Conservation (phyloP, 441 rosid species). For the Populus tomentosa region DNA sequence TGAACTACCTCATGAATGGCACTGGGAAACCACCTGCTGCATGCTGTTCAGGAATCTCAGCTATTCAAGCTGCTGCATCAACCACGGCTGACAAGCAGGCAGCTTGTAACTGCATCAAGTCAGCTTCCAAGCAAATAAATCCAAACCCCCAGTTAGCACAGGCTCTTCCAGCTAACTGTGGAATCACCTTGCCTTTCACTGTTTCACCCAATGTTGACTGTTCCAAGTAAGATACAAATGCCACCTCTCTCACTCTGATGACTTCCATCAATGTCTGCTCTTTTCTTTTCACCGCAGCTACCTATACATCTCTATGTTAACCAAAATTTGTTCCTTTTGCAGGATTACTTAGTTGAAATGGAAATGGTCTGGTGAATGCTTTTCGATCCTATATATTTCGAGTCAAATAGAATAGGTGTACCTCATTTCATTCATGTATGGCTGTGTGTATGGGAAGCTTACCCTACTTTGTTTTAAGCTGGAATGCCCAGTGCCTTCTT, state of each 20-base stretch:
- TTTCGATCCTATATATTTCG: background rate
- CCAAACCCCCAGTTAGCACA: no score
- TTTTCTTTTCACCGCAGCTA: background rate
- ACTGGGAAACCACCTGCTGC: no score
- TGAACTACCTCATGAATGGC: no score
- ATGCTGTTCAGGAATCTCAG: no score
- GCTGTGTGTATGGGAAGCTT: background rate
- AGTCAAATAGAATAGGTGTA: background rate
- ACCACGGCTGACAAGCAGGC: no score
- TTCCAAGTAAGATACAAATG: slow-evolving; percentile 33
- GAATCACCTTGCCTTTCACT: slow-evolving; percentile 51
- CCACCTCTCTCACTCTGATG: background rate
- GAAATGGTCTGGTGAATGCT: background rate
- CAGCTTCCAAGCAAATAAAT: no score
- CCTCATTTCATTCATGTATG: background rate
- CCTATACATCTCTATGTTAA: background rate
- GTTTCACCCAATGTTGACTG: slow-evolving; percentile 72
- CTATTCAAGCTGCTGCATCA: no score
- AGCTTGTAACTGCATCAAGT: no score
- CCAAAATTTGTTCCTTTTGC: background rate
- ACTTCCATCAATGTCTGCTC: no score
- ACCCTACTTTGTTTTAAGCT: background rate
- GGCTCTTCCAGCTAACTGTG: slow-evolving; percentile 59
- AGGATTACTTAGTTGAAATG: slow-evolving; percentile 15
- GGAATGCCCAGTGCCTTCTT: background rate